These are phyloP conservation scores for Lactarius evosmus DNA, from an alignment of 768 basidiomycete species.

Conservation along the genomic window DNA sequence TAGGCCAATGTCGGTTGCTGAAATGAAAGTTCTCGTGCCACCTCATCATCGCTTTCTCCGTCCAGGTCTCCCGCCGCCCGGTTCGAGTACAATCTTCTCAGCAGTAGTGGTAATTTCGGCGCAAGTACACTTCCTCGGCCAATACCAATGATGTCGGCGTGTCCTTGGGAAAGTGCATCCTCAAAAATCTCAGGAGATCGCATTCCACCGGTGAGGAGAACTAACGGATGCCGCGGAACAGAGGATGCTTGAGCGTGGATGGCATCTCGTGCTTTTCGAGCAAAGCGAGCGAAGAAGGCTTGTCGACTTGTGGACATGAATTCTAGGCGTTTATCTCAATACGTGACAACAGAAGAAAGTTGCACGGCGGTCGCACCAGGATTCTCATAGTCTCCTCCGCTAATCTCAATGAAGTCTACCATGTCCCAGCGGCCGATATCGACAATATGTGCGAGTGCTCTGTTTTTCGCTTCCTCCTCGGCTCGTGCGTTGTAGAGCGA, in stretches of 20 bases:
- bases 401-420: slow-evolving; percentile 85
- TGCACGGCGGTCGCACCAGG: slow-evolving; percentile 47
- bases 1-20: slow-evolving; percentile 15
- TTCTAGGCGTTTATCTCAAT: slow-evolving; percentile 23
- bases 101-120: slow-evolving; percentile 54
- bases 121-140: slow-evolving; percentile 62
- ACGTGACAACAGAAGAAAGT: not conserved
- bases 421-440: slow-evolving; percentile 59
- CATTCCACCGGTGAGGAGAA: slow-evolving; percentile 82
- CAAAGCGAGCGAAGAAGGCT: slow-evolving; percentile 70
- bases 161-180: slow-evolving; percentile 47
- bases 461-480: slow-evolving; percentile 36
- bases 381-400: slow-evolving; percentile 81
- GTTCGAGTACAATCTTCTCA: slow-evolving; percentile 23
- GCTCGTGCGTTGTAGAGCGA: slow-evolving; percentile 26
- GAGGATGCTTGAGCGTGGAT: slow-evolving; percentile 37
- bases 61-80: not conserved
- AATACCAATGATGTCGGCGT: slow-evolving; percentile 76
- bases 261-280: slow-evolving; percentile 49
- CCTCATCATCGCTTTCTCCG: slow-evolving; percentile 20
- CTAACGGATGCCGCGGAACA: slow-evolving; percentile 45
- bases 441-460: slow-evolving; percentile 58
- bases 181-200: slow-evolving; percentile 54
- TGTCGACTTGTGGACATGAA: slow-evolving; percentile 50
- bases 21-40: slow-evolving; percentile 13